Evolutionary conservation across 306 rosid species (phyloP).

Genomic region (Abrus precatorius): DNA sequence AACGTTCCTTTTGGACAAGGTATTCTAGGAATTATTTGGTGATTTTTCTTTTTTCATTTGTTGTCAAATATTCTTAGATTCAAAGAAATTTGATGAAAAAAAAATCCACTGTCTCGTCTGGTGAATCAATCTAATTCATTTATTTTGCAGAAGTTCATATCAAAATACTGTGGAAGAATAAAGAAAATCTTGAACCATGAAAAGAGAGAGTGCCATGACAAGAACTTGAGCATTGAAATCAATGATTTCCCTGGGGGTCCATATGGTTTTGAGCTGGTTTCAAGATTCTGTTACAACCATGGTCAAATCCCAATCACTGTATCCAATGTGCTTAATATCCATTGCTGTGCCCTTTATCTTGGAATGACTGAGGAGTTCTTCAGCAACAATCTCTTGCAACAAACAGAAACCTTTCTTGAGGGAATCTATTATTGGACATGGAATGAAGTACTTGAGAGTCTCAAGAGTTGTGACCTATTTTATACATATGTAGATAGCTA

Average conservation of each 20-base stretch:
- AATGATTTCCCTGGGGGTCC: slow-evolving; percentile 78
- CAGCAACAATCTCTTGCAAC: slow-evolving; percentile 63
- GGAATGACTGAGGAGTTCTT: slow-evolving; percentile 69
- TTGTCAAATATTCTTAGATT: not conserved
- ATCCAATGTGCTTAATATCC: slow-evolving; percentile 68
- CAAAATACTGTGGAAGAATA: slow-evolving; percentile 60
- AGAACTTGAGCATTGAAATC: slow-evolving; percentile 51
- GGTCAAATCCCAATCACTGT: slow-evolving; percentile 58
- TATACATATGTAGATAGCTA: slow-evolving; percentile 56
- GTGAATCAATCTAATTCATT: slow-evolving; percentile 24
- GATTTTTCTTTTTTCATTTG: not conserved
- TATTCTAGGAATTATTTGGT: slow-evolving; percentile 26
- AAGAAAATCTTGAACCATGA: slow-evolving; percentile 60
- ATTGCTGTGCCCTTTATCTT: slow-evolving; percentile 68
- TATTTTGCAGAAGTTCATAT: slow-evolving; percentile 61
- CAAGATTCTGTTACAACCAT: slow-evolving; percentile 72
- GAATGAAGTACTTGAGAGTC: slow-evolving; percentile 62
- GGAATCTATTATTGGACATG: slow-evolving; percentile 70
- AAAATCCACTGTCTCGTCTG: not conserved
- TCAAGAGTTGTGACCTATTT: slow-evolving; percentile 57
- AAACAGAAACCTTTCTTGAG: slow-evolving; percentile 64
- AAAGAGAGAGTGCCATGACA: slow-evolving; percentile 47
- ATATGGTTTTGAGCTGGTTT: slow-evolving; percentile 71
- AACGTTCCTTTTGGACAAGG: slow-evolving; percentile 66
- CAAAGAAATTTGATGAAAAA: not conserved